These are phyloP conservation scores for Fagus crenata DNA, from an alignment of 306 rosid genomes.

Conservation along the genomic window DNA sequence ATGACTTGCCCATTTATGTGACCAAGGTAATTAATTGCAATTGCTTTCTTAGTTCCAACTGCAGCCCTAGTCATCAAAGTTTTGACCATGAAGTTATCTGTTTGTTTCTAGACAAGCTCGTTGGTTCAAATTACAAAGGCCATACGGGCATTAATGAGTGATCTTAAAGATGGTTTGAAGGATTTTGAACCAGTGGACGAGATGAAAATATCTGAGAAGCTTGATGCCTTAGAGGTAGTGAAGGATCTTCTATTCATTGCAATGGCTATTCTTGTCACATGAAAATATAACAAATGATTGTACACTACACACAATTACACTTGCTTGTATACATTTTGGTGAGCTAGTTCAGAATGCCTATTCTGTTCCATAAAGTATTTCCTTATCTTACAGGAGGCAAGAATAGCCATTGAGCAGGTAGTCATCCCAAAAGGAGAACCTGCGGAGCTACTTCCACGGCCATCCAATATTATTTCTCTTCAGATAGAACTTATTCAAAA, in stretches of 20 bases:
- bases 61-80: slow-evolving; percentile 6
- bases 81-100: no score
- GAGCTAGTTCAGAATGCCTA: not conserved
- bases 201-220: no score
- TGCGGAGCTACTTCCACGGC: slow-evolving; percentile 77
- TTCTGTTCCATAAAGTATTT: not conserved
- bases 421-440: slow-evolving; percentile 81
- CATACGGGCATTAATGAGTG: no score
- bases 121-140: no score
- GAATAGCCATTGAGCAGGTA: slow-evolving; percentile 77
- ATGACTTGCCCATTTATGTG: slow-evolving; percentile 64
- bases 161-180: no score
- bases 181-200: no score
- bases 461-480: slow-evolving; percentile 53
- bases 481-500: slow-evolving; percentile 69
- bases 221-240: no score
- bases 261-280: not conserved
- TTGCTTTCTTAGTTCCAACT: slow-evolving; percentile 14
- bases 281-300: not conserved
- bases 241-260: no score
- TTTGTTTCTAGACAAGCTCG: no score
- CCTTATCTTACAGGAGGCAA: slow-evolving; percentile 68
- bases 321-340: not conserved
- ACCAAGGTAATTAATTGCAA: slow-evolving; percentile 59
- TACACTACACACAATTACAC: not conserved